Evolutionary conservation across 2,329 filamentous ascomycete species (phyloP).

Genomic region (Aotearoamyces nothofagi): DNA sequence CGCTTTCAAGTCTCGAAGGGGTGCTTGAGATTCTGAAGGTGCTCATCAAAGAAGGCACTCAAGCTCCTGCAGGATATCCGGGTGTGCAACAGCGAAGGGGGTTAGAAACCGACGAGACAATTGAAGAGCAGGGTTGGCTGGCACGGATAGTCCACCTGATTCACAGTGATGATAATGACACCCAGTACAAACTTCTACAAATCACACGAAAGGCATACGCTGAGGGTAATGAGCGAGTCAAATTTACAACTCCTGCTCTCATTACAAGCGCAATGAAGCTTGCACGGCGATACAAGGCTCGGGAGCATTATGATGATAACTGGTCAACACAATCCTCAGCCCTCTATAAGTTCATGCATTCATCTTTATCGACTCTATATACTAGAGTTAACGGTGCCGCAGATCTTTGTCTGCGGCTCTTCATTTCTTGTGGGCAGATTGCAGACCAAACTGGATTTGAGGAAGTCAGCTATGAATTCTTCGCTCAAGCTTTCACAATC

Average conservation of each 20-base stretch:
- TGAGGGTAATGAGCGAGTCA: constrained; percentile 88
- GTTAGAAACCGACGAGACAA: constrained; percentile 86
- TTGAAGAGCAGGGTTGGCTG: constrained; percentile 96
- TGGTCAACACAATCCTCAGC: constrained; percentile 62
- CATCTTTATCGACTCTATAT: constrained; percentile 73
- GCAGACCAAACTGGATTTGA: constrained; percentile 86
- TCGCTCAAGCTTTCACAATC: constrained; percentile 93
- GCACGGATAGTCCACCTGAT: constrained; percentile 85
- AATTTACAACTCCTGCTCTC: constrained; percentile 86
- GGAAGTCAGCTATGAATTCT: constrained; percentile 95
- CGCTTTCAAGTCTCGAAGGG: constrained; percentile 67
- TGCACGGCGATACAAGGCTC: constrained; percentile 72
- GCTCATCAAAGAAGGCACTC: constrained; percentile 82
- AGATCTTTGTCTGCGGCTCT: constrained; percentile 77
- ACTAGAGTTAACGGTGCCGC: constrained; percentile 70
- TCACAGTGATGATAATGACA: constrained; percentile 72
- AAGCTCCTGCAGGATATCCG: constrained; percentile 70
- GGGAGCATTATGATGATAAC: constrained; percentile 74
- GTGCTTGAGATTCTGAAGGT: constrained; percentile 82
- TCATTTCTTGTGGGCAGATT: constrained; percentile 82
- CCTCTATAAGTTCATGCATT: constrained; percentile 92
- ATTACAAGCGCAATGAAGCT: constrained; percentile 84
- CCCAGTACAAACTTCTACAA: constrained; percentile 87
- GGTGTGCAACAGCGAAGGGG: constrained; percentile 64
- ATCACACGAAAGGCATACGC: constrained; percentile 72